These are phyloP conservation scores for Pichia sp. DNA, from an alignment of 1,139 yeast species.

Conservation along the genomic window DNA sequence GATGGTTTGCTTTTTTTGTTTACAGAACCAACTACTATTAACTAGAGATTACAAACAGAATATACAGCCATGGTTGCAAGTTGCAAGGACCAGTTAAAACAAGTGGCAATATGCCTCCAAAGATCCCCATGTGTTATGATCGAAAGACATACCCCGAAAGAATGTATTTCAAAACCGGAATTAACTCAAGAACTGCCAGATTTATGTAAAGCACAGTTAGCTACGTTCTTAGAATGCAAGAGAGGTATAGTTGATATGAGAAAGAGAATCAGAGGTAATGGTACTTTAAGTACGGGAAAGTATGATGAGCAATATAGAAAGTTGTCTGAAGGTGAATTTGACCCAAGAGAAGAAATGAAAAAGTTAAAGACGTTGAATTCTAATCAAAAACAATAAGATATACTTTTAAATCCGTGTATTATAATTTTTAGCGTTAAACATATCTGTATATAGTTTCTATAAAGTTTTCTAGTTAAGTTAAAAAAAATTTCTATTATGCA, in stretches of 20 bases:
- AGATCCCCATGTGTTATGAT: conserved; percentile 94
- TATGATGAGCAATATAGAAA: conserved; percentile 83
- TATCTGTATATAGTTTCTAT: too few species aligned
- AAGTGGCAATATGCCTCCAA: conserved; percentile 91
- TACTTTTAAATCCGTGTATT: too few species aligned
- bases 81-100: conserved; percentile 89
- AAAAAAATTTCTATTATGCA: neutral
- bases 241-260: conserved; percentile 83
- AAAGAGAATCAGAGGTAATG: conserved; percentile 90
- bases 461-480: too few species aligned
- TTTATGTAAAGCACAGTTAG: conserved; percentile 77
- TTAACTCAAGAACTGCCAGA: conserved; percentile 76
- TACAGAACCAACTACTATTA: neutral
- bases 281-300: conserved; percentile 86
- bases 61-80: conserved; percentile 27
- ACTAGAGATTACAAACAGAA: neutral
- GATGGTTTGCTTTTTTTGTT: neutral
- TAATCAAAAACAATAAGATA: conserved; percentile 17
- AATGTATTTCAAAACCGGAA: conserved; percentile 78
- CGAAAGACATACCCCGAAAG: conserved; percentile 83
- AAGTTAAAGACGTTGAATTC: conserved; percentile 54
- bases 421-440: too few species aligned
- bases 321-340: conserved; percentile 71
- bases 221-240: conserved; percentile 83
- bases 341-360: conserved; percentile 71